A percentile compares a stretch with the other conserved stretches of the same genome.
phyloP scores from a whole-genome alignment of 202 grass and related monocot species.

The Elaeis oleifera region DNA sequence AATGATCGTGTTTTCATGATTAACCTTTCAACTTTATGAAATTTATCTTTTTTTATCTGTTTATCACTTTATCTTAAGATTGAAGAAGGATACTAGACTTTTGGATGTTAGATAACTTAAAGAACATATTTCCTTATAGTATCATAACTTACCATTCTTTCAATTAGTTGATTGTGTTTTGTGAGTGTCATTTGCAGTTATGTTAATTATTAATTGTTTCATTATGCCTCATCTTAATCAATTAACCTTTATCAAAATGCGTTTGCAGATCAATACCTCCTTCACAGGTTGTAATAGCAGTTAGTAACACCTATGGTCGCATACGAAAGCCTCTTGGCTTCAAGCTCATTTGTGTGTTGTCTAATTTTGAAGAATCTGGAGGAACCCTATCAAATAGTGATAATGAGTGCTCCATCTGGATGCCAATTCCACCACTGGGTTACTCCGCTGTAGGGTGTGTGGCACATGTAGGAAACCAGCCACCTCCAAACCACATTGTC shows the following conservation, averaged over 20 bases:
- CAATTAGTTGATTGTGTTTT: no score
- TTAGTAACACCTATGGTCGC: constrained; percentile 90
- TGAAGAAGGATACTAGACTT: no score
- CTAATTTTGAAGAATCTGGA: constrained; percentile 29
- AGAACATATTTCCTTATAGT: no score
- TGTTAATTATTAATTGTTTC: constrained; percentile 9
- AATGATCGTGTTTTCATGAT: no score
- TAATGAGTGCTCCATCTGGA: constrained; percentile 82
- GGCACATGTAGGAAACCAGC: constrained; percentile 56
- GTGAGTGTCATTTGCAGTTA: not conserved
- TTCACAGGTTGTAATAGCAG: constrained; percentile 86
- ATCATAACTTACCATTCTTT: no score
- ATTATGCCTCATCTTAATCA: constrained; percentile 11
- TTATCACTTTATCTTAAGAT: no score
- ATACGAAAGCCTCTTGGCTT: constrained; percentile 86
- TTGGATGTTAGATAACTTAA: no score
- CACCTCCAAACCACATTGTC: constrained; percentile 76
- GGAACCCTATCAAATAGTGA: constrained; percentile 26
- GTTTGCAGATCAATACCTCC: constrained; percentile 73
- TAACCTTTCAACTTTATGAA: no score
- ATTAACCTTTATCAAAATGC: constrained; percentile 22
- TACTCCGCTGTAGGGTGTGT: constrained; percentile 86
- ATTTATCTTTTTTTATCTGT: no score
- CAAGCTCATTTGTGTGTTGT: constrained; percentile 56
- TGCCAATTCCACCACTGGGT: constrained; percentile 72